Percentiles rank a stretch among this genome's conserved stretches.
Evolutionary conservation across 2,329 filamentous ascomycete species (phyloP).

Genomic region (Claviceps humidiphila): DNA sequence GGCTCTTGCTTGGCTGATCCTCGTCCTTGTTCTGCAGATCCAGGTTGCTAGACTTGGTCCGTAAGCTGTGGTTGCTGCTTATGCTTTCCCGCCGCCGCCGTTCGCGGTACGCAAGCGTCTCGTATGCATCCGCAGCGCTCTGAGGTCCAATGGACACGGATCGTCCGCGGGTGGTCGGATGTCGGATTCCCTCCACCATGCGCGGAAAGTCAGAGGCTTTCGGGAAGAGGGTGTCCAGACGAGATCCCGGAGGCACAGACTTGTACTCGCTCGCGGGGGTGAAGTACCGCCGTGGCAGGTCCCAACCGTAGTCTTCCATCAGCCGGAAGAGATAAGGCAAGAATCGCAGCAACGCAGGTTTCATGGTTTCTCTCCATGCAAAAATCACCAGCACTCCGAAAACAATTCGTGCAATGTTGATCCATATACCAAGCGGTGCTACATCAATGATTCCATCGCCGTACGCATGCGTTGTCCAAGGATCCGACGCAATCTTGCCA

Average conservation of each 20-base stretch:
- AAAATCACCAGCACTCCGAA: conserved; percentile 77
- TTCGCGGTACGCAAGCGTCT: conserved; percentile 84
- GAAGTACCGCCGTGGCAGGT: conserved; percentile 81
- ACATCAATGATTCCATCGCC: conserved; percentile 49
- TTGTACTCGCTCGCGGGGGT: conserved; percentile 82
- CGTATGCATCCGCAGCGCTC: conserved; percentile 91
- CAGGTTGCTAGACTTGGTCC: conserved; percentile 28
- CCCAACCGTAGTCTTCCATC: conserved; percentile 66
- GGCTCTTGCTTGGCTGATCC: conserved; percentile 24
- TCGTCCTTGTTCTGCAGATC: conserved; percentile 28
- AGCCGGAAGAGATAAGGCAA: conserved; percentile 81
- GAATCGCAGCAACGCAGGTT: conserved; percentile 62
- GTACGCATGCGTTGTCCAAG: conserved; percentile 30
- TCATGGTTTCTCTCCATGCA: conserved; percentile 80
- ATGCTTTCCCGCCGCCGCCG: conserved; percentile 41
- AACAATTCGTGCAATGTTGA: conserved; percentile 54
- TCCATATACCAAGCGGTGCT: conserved; percentile 49
- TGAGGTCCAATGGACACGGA: conserved; percentile 87
- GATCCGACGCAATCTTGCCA: conserved; percentile 36
- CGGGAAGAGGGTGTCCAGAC: conserved; percentile 75
- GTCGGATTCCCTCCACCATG: conserved; percentile 68
- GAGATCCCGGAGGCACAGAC: conserved; percentile 56
- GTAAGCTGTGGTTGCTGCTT: conserved; percentile 34
- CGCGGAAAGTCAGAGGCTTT: conserved; percentile 76
- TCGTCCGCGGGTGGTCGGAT: conserved; percentile 55